Evolutionary conservation across 805 yeast genomes (phyloP), one percentile per base, ranked within the genome.

Genomic region (Zygotorulaspora danielsina): DNA sequence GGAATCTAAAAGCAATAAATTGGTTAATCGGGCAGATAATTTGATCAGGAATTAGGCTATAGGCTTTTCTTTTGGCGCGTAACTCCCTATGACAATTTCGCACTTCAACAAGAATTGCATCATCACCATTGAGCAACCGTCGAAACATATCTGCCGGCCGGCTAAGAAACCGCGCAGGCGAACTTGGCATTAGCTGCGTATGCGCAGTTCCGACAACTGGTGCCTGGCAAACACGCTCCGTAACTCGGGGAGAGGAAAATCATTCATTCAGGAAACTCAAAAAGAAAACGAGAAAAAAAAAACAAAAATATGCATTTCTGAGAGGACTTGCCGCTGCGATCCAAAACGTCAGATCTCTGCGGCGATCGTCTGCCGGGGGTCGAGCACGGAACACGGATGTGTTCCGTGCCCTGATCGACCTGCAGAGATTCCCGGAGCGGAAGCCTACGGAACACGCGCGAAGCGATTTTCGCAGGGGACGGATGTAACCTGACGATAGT

Each of bases 101-200:
- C 27, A 13, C 31, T 21, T 21, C 24, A 7, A 21, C 24, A 21
- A 27, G 18, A 27, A 5, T 15, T 27, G 31, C 31, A 27, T 27
- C 31, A 15, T 27, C 31, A 27, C 31, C 31, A 27, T 27, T 27
- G n/a, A 15, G 31, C 31, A 27, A 27, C 31, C 31, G 15, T 27
- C 31, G 18, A 27, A 15, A 12, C 31, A 27, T 27, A 9, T 27
- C 18, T 12, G 31, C 15, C 15, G 31, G 11, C 6, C 16, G 6
- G 10, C 31, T n/a, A 15, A 27, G 18, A 15, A 6, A 4, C 15
- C 31, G 6, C 31, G 31, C 18, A 27, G 18, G 15, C 6, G 18
- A 27, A 6, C 4, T 8, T 27, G 18, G 12, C 28, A 24, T 13
- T 13, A 19, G 19, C 8, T 19, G 9, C 25, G 25, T 34, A 10